A percentile compares a stretch with the other conserved stretches of the same genome.
phyloP scores from a whole-genome alignment of 768 basidiomycete species.

The Neoboletus subvelutipes region DNA sequence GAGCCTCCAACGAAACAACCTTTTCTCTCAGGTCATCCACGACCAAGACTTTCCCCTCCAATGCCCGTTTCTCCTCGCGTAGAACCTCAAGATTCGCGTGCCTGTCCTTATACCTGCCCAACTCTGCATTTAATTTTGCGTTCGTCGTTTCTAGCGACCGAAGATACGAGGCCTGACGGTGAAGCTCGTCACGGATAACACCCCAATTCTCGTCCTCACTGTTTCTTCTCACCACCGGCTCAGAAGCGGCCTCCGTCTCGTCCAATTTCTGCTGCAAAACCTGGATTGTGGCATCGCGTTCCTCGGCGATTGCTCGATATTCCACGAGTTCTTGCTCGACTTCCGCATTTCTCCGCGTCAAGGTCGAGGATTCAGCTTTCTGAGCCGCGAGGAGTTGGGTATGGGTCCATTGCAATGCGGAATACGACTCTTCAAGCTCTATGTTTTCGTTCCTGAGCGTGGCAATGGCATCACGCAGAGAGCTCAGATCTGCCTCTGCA shows the following conservation, averaged over 20 bases:
- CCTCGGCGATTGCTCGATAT: slow-evolving; percentile 40
- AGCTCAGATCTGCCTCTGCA: slow-evolving; percentile 50
- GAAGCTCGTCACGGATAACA: slow-evolving; percentile 66
- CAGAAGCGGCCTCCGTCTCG: slow-evolving; percentile 39
- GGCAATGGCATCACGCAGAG: slow-evolving; percentile 48
- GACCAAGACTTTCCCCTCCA: slow-evolving; percentile 52
- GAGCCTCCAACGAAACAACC: slow-evolving; percentile 58
- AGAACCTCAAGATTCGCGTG: slow-evolving; percentile 67
- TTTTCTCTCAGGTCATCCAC: slow-evolving; percentile 56
- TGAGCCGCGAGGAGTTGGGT: slow-evolving; percentile 51
- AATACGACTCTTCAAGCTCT: slow-evolving; percentile 59
- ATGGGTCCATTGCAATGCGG: slow-evolving; percentile 46
- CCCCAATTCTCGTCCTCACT: slow-evolving; percentile 57
- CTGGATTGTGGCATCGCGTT: slow-evolving; percentile 40
- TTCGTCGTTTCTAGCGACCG: slow-evolving; percentile 61
- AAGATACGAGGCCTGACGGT: slow-evolving; percentile 61
- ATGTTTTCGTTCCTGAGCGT: slow-evolving; percentile 56
- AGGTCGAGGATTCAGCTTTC: slow-evolving; percentile 48
- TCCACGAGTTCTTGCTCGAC: slow-evolving; percentile 50
- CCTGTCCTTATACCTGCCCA: slow-evolving; percentile 51
- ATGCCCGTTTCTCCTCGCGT: slow-evolving; percentile 66
- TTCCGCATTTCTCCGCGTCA: slow-evolving; percentile 44
- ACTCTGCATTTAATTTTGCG: slow-evolving; percentile 51
- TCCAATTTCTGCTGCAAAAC: slow-evolving; percentile 51
- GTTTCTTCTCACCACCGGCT: slow-evolving; percentile 24